These are phyloP conservation scores for Aspergillus quadricinctus DNA, from an alignment of 2,329 filamentous ascomycete genomes.

Conservation along the genomic window DNA sequence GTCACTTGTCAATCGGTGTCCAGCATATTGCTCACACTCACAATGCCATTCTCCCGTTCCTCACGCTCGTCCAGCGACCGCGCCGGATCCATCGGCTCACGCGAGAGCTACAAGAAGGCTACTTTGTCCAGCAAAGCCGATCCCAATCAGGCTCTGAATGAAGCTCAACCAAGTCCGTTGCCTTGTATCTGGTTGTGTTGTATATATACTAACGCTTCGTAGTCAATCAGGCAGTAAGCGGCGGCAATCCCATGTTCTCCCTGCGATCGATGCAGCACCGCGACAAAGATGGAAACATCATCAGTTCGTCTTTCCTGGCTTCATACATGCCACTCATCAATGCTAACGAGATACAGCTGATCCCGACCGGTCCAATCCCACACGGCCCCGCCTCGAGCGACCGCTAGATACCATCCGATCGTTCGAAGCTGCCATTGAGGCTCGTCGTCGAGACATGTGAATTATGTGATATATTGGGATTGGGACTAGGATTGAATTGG, in stretches of 20 bases:
- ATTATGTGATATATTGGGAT: slow-evolving; percentile 14
- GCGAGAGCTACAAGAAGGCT: slow-evolving; percentile 17
- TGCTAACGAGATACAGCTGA: slow-evolving; percentile 57
- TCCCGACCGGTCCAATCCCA: slow-evolving; percentile 86
- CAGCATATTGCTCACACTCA: background rate
- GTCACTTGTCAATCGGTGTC: background rate
- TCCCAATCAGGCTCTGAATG: slow-evolving; percentile 75
- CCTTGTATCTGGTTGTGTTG: background rate
- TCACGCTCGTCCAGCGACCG: slow-evolving; percentile 20
- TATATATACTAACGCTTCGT: background rate
- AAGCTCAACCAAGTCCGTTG: slow-evolving; percentile 75
- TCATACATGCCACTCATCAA: background rate
- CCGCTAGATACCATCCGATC: slow-evolving; percentile 87
- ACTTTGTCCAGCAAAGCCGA: slow-evolving; percentile 72
- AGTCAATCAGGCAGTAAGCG: slow-evolving; percentile 1
- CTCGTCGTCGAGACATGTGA: slow-evolving; percentile 46
- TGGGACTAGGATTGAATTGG: background rate
- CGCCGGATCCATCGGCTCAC: slow-evolving; percentile 20
- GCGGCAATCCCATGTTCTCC: slow-evolving; percentile 50
- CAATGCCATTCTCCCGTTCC: slow-evolving; percentile 16
- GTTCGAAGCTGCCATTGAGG: slow-evolving; percentile 84
- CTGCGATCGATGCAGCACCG: slow-evolving; percentile 71
- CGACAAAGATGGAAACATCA: slow-evolving; percentile 71
- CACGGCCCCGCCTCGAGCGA: slow-evolving; percentile 78
- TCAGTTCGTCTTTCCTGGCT: slow-evolving; percentile 52